Percentiles rank a stretch among this genome's conserved stretches.
Evolutionary conservation across 2,329 filamentous ascomycete species (phyloP).

Genomic region (Xylaria sp.): DNA sequence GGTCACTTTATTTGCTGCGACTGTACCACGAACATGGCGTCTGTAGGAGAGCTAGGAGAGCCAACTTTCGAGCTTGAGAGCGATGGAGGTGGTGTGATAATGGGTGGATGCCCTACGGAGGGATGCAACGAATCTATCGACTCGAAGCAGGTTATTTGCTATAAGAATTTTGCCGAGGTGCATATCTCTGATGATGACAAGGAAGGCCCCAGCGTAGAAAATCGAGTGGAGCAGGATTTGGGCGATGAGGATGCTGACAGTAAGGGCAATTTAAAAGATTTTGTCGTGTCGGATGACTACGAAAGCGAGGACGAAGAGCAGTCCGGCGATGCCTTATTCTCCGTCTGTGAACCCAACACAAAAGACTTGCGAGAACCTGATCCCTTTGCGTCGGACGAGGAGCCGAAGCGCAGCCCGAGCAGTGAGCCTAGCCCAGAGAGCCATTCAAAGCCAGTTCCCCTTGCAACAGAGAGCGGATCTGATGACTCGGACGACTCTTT

Average conservation of each 20-base stretch:
- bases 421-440: conserved; percentile 1
- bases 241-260: conserved; percentile 38
- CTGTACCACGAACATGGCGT: conserved; percentile 46
- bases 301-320: conserved; percentile 31
- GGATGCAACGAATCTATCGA: conserved; percentile 37
- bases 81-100: conserved; percentile 22
- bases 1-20: conserved; percentile 47
- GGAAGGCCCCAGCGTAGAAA: conserved; percentile 21
- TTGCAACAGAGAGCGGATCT: conserved; percentile 14
- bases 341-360: conserved; percentile 7
- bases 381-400: conserved; percentile 2
- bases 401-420: not conserved
- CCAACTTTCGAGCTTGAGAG: conserved; percentile 20
- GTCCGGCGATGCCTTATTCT: conserved; percentile 8
- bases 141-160: conserved; percentile 43
- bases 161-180: conserved; percentile 43
- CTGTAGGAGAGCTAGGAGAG: conserved; percentile 29
- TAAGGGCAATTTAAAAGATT: conserved; percentile 41
- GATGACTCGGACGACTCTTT: conserved; percentile 33
- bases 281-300: conserved; percentile 40
- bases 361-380: not conserved
- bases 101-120: conserved; percentile 31
- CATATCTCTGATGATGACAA: conserved; percentile 31
- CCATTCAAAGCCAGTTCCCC: not conserved
- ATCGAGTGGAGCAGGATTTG: conserved; percentile 34